Evolutionary conservation across 2,329 filamentous ascomycete species (phyloP).

Genomic region (Monosporascus sp.): DNA sequence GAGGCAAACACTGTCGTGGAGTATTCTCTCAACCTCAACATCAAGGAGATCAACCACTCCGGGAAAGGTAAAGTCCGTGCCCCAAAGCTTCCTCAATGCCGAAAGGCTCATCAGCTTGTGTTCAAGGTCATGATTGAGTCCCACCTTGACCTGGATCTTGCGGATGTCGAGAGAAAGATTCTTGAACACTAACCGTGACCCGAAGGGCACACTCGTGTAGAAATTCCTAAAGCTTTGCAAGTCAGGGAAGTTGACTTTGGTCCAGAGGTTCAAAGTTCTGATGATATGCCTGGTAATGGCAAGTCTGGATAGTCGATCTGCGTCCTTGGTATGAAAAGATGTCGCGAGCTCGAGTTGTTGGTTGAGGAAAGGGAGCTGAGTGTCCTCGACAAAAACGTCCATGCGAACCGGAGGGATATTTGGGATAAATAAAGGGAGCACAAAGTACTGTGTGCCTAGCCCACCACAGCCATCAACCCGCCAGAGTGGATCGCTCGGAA

Average conservation of each 20-base stretch:
- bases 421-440: conserved; percentile 46
- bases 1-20: conserved; percentile 56
- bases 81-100: conserved; percentile 41
- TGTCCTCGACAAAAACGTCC: conserved; percentile 54
- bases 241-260: conserved; percentile 27
- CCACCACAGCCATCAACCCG: conserved; percentile 54
- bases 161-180: conserved; percentile 43
- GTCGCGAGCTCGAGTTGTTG: conserved; percentile 43
- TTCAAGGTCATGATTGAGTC: conserved; percentile 49
- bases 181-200: conserved; percentile 51
- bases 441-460: conserved; percentile 54
- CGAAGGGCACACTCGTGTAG: conserved; percentile 50
- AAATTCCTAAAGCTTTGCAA: conserved; percentile 24
- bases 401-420: conserved; percentile 47
- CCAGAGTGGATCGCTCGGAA: conserved; percentile 44
- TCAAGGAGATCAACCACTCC: conserved; percentile 43
- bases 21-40: conserved; percentile 46
- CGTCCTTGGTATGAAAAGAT: conserved; percentile 53
- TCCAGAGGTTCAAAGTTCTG: conserved; percentile 50
- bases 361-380: conserved; percentile 38
- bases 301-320: conserved; percentile 40
- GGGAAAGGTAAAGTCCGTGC: conserved; percentile 35
- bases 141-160: conserved; percentile 42
- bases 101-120: conserved; percentile 42
- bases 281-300: conserved; percentile 51